Conservation (phyloP, 2,329 filamentous ascomycete genomes). For the Alternaria panax region DNA sequence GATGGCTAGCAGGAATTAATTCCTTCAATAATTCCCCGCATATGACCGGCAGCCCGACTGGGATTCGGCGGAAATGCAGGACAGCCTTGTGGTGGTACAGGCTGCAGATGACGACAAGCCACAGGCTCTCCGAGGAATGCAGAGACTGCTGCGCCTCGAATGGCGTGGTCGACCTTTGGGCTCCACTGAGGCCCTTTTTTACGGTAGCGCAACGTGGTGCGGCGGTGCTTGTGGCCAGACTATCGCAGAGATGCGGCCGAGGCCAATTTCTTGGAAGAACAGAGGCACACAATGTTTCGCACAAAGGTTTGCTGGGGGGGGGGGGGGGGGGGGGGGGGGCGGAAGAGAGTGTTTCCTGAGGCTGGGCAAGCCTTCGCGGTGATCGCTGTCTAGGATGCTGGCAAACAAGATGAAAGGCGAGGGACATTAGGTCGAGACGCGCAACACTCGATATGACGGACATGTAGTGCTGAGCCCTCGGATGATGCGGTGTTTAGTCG, state of each 20-base stretch:
- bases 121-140: slow-evolving; percentile 12
- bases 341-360: slow-evolving; percentile 31
- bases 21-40: slow-evolving; percentile 26
- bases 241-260: slow-evolving; percentile 16
- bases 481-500: slow-evolving; percentile 17
- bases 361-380: slow-evolving; percentile 8
- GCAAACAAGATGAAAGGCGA: not conserved
- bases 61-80: slow-evolving; percentile 3
- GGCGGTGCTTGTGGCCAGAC: slow-evolving; percentile 5
- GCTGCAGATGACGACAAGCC: slow-evolving; percentile 22
- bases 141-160: slow-evolving; percentile 28
- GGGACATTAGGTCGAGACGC: not conserved
- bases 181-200: slow-evolving; percentile 5
- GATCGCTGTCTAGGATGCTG: slow-evolving; percentile 3
- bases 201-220: slow-evolving; percentile 13
- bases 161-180: slow-evolving; percentile 14
- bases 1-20: slow-evolving; percentile 6
- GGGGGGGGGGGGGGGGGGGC: slow-evolving; percentile 20
- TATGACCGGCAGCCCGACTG: slow-evolving; percentile 9
- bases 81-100: slow-evolving; percentile 10
- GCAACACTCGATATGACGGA: not conserved
- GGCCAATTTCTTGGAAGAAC: slow-evolving; percentile 3
- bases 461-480: not conserved
- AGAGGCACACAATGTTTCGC: slow-evolving; percentile 30
- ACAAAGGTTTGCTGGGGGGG: slow-evolving; percentile 9